Percentiles rank a stretch among this genome's conserved stretches.
Conservation (phyloP, 169 alveolate species). For the Babesia gibsoni region DNA sequence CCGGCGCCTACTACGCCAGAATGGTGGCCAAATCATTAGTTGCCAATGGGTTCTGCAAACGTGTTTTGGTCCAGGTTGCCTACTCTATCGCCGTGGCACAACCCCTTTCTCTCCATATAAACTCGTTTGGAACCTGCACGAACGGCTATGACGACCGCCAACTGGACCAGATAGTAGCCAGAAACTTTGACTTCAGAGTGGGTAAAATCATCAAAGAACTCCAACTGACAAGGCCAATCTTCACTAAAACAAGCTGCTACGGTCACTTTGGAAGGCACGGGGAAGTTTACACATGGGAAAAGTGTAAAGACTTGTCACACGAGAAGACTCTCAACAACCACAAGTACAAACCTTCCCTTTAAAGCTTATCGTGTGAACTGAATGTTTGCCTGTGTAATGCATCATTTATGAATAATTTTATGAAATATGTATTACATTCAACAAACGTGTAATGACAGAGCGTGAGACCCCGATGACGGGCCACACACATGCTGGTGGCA, state of each 20-base stretch:
- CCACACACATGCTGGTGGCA: too few relatives aligned
- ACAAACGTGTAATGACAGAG: too few relatives aligned
- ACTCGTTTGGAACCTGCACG: slow-evolving; percentile 91
- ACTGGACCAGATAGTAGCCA: slow-evolving; percentile 84
- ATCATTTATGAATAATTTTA: too few relatives aligned
- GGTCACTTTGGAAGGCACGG: slow-evolving; percentile 98
- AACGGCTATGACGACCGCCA: slow-evolving; percentile 90
- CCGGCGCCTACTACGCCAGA: slow-evolving; percentile 99
- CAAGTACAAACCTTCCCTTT: too few relatives aligned
- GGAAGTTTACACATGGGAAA: slow-evolving; percentile 95
- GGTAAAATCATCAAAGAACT: slow-evolving; percentile 92
- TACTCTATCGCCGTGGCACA: slow-evolving; percentile 96
- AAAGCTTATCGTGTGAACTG: too few relatives aligned
- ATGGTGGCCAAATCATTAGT: slow-evolving; percentile 98
- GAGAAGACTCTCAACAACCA: too few relatives aligned
- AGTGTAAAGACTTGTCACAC: slow-evolving; percentile 75
- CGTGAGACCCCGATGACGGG: too few relatives aligned
- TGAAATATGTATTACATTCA: too few relatives aligned
- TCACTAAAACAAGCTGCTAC: slow-evolving; percentile 90
- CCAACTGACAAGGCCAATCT: slow-evolving; percentile 87
- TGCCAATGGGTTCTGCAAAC: slow-evolving; percentile 89
- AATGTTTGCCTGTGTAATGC: too few relatives aligned
- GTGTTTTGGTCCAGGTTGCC: slow-evolving; percentile 95
- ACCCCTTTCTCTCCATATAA: slow-evolving; percentile 95
- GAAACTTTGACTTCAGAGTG: slow-evolving; percentile 95